phyloP scores from a whole-genome alignment of 768 basidiomycete species.

The Termitomyces sp. region DNA sequence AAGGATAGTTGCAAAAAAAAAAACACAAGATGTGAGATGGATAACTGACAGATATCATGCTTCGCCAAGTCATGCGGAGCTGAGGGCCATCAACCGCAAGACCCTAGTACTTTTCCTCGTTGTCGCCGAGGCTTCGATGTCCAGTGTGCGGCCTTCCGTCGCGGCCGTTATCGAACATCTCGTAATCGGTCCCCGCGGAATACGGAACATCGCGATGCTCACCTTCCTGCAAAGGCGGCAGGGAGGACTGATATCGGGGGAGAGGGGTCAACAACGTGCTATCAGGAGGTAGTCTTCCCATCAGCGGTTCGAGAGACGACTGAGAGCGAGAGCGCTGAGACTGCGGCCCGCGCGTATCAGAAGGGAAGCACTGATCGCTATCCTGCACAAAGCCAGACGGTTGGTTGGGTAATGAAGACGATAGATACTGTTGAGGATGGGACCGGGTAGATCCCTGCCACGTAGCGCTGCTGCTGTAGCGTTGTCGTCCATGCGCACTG shows the following conservation, averaged over 20 bases:
- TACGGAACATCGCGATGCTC: conserved; percentile 19
- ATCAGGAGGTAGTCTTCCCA: conserved; percentile 51
- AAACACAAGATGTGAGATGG: conserved; percentile 4
- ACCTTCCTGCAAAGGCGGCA: conserved; percentile 26
- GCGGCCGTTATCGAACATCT: conserved; percentile 36
- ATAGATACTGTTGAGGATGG: conserved; percentile 19
- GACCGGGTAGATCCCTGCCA: conserved; percentile 30
- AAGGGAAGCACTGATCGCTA: conserved; percentile 25
- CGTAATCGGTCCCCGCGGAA: conserved; percentile 25
- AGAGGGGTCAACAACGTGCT: conserved; percentile 74
- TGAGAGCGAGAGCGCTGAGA: conserved; percentile 17
- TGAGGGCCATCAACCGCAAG: not conserved
- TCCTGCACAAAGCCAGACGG: conserved; percentile 13
- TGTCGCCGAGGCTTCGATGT: conserved; percentile 32
- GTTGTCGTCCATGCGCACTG: conserved; percentile 23
- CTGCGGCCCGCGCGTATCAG: conserved; percentile 14
- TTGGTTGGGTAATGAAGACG: conserved; percentile 24
- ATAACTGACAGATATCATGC: not conserved
- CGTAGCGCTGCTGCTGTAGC: conserved; percentile 27
- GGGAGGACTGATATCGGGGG: conserved; percentile 50
- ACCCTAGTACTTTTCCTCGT: conserved; percentile 25
- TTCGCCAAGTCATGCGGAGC: not conserved
- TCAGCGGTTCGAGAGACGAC: conserved; percentile 16
- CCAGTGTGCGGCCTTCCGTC: conserved; percentile 38
- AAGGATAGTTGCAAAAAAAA: not conserved